Percentiles rank a stretch among this genome's conserved stretches.
phyloP scores from a whole-genome alignment of 2,329 filamentous ascomycete genomes.

The Nannizziopsis arthrosporioides region DNA sequence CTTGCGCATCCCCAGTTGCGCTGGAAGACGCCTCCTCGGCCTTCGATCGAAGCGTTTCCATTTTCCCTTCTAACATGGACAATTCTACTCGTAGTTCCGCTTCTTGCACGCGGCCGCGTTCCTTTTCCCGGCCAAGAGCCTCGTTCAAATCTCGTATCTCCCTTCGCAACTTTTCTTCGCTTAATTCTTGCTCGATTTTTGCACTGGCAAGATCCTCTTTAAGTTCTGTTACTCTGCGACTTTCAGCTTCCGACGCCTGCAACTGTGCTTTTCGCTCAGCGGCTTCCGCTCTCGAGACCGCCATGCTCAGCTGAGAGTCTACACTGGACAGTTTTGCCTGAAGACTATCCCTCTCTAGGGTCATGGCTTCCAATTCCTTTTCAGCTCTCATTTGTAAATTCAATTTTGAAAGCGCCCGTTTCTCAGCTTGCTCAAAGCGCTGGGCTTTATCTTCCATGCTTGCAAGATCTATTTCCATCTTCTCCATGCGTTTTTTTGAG shows the following conservation, averaged over 20 bases:
- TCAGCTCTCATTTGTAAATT: slow-evolving; percentile 42
- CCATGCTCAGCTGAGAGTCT: slow-evolving; percentile 56
- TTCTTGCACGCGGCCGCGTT: slow-evolving; percentile 57
- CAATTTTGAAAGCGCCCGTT: slow-evolving; percentile 45
- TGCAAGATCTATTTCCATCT: slow-evolving; percentile 45
- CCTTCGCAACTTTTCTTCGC: slow-evolving; percentile 51
- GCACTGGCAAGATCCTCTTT: slow-evolving; percentile 52
- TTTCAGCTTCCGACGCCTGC: slow-evolving; percentile 57
- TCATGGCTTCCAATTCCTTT: slow-evolving; percentile 50
- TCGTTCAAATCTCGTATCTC: slow-evolving; percentile 63
- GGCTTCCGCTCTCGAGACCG: slow-evolving; percentile 53
- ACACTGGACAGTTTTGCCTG: slow-evolving; percentile 56
- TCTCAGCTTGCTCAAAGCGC: slow-evolving; percentile 47
- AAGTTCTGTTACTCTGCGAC: slow-evolving; percentile 43
- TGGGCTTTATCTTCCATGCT: slow-evolving; percentile 45
- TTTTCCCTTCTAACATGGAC: slow-evolving; percentile 66
- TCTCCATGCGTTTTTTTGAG: slow-evolving; percentile 45
- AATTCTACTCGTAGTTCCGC: slow-evolving; percentile 71
- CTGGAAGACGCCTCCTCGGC: slow-evolving; percentile 85
- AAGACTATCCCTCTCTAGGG: slow-evolving; percentile 51
- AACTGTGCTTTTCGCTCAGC: slow-evolving; percentile 55
- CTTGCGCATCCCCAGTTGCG: slow-evolving; percentile 67
- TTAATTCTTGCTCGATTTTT: slow-evolving; percentile 65
- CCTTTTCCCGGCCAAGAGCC: slow-evolving; percentile 59
- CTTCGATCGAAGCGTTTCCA: slow-evolving; percentile 72